A percentile compares a stretch with the other conserved stretches of the same genome.
Conservation (phyloP, 352 stramenopile genomes). For the Globisporangium paddicum region DNA sequence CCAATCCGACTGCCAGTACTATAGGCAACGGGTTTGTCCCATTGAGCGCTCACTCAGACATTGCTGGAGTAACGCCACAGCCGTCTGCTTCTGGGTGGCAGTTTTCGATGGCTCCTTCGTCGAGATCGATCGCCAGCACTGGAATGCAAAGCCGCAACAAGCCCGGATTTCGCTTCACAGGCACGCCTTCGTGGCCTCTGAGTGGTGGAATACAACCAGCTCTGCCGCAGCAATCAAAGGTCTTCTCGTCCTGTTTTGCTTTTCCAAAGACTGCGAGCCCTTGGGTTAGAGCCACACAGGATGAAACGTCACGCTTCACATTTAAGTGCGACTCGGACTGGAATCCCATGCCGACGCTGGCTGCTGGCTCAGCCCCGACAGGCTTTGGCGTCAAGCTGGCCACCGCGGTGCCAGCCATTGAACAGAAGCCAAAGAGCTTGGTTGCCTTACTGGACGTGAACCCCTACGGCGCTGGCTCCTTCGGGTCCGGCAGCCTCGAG, state of each 20-base stretch:
- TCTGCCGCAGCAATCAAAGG: neutral
- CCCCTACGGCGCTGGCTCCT: conserved; percentile 52
- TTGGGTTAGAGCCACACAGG: neutral
- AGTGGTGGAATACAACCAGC: neutral
- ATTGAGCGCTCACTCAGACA: neutral
- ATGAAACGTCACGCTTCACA: neutral
- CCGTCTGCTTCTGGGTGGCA: neutral
- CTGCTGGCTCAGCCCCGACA: neutral
- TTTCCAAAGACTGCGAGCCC: neutral
- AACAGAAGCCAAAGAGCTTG: conserved; percentile 18
- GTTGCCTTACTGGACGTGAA: conserved; percentile 47
- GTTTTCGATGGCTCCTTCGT: neutral
- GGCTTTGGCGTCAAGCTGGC: conserved; percentile 10
- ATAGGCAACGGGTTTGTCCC: neutral
- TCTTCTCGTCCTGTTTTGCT: conserved; percentile 3
- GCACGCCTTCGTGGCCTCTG: conserved; percentile 7
- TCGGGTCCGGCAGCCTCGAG: conserved; percentile 44
- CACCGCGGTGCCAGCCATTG: neutral
- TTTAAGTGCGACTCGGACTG: conserved; percentile 1
- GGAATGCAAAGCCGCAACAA: neutral
- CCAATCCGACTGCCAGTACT: neutral
- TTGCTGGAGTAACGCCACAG: neutral
- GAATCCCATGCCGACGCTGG: neutral
- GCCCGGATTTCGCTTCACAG: conserved; percentile 7
- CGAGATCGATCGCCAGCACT: neutral